phyloP scores from a whole-genome alignment of 78 protist species.

The Dictyostelium purpureum region DNA sequence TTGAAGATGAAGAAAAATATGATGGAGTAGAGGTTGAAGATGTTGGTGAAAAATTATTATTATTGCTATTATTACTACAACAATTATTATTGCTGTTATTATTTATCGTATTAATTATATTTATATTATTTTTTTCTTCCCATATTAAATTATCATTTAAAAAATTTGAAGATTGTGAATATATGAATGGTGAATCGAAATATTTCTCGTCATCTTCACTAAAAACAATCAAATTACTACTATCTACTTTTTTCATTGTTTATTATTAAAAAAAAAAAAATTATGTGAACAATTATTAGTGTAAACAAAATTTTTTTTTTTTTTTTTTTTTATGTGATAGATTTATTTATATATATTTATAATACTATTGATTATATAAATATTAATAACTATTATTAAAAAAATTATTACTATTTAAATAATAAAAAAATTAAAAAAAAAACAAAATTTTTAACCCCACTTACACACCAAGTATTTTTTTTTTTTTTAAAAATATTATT shows the following conservation, averaged over 20 bases:
- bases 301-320: not conserved
- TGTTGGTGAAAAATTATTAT: too few relatives aligned
- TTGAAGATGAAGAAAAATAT: too few relatives aligned
- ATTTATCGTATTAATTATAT: not conserved
- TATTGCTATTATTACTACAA: too few relatives aligned
- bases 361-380: not conserved
- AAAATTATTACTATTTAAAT: not conserved
- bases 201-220: constrained; percentile 17
- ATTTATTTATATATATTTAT: not conserved
- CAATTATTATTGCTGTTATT: not conserved
- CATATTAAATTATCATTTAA: too few relatives aligned
- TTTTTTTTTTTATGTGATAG: not conserved
- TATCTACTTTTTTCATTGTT: not conserved
- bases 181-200: not conserved
- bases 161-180: not conserved
- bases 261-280: too few relatives aligned
- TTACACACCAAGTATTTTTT: not conserved
- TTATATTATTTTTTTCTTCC: too few relatives aligned
- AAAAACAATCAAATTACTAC: constrained; percentile 15
- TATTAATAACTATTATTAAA: not conserved
- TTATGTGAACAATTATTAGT: too few relatives aligned
- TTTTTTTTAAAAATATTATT: too few relatives aligned
- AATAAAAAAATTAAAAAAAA: too few relatives aligned
- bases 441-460: not conserved
- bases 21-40: too few relatives aligned